Conservation (phyloP, 768 basidiomycete genomes). For the Lactifluus hygrophoroides region DNA sequence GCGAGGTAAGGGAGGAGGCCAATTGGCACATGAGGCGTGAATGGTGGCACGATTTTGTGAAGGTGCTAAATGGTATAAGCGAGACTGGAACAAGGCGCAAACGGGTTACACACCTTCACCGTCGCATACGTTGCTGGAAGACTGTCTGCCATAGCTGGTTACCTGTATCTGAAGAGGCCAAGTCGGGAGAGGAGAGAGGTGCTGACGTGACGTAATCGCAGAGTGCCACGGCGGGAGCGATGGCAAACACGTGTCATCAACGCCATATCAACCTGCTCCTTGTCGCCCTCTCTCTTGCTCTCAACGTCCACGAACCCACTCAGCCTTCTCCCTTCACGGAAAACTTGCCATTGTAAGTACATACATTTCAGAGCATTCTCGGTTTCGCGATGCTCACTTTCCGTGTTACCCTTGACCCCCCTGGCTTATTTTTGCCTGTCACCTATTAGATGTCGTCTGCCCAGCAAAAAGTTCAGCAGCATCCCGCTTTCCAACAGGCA, state of each 20-base stretch:
- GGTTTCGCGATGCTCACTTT: no score
- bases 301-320: conserved; percentile 16
- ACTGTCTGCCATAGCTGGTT: conserved; percentile 37
- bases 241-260: conserved; percentile 62
- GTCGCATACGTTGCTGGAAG: conserved; percentile 33
- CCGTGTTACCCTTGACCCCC: no score
- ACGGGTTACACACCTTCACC: conserved; percentile 37
- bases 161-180: conserved; percentile 3
- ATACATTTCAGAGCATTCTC: conserved; percentile 6
- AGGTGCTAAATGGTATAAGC: conserved; percentile 36
- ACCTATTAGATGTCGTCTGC: conserved; percentile 55
- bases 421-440: neutral
- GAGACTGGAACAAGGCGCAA: conserved; percentile 3
- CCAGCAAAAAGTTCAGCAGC: conserved; percentile 75
- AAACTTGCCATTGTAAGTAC: conserved; percentile 1
- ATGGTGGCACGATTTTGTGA: conserved; percentile 59
- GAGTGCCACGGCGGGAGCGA: conserved; percentile 19
- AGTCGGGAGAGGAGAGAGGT: neutral
- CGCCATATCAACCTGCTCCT: conserved; percentile 29
- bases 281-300: conserved; percentile 17
- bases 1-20: conserved; percentile 65
- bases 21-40: conserved; percentile 62
- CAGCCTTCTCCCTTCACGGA: neutral
- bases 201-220: conserved; percentile 35
- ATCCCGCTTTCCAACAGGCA: conserved; percentile 78